A percentile compares a stretch with the other conserved stretches of the same genome.
Conservation (phyloP, 768 basidiomycete genomes). For the Candolleomyces eurysporus region DNA sequence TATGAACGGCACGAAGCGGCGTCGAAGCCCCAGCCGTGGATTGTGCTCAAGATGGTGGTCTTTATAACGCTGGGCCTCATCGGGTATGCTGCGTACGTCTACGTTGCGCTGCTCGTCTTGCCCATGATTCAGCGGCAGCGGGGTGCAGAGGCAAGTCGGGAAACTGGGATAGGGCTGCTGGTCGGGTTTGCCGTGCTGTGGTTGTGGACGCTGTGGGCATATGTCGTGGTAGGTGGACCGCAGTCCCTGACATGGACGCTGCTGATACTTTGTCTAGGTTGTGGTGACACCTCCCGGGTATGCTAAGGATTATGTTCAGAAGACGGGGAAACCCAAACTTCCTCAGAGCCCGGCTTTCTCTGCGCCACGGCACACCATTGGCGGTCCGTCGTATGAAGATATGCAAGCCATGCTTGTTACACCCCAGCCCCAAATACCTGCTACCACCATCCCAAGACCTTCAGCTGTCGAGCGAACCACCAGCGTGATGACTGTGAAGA, state of each 20-base stretch:
- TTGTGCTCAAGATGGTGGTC: constrained; percentile 67
- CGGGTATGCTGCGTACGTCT: constrained; percentile 74
- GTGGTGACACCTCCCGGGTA: constrained; percentile 66
- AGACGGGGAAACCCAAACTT: not conserved
- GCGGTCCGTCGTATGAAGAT: constrained; percentile 44
- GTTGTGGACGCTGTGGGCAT: constrained; percentile 78
- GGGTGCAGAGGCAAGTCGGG: constrained; percentile 44
- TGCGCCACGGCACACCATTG: constrained; percentile 23
- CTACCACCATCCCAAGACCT: not conserved
- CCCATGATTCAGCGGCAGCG: constrained; percentile 58
- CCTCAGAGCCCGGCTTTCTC: not conserved
- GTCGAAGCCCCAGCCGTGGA: constrained; percentile 66
- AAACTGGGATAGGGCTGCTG: constrained; percentile 63
- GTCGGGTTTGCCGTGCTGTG: constrained; percentile 61
- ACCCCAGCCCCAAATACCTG: not conserved
- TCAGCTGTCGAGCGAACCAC: not conserved
- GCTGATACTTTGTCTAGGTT: constrained; percentile 39
- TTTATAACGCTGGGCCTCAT: constrained; percentile 57
- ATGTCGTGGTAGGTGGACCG: constrained; percentile 55
- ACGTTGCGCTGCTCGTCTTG: constrained; percentile 67
- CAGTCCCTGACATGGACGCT: not conserved
- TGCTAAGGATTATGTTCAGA: constrained; percentile 52
- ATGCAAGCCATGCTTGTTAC: constrained; percentile 10
- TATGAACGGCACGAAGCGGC: constrained; percentile 23
- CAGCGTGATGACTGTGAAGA: constrained; percentile 8